These are phyloP conservation scores for Zygoascus ofunaensis DNA, from an alignment of 805 yeast species.

Conservation along the genomic window DNA sequence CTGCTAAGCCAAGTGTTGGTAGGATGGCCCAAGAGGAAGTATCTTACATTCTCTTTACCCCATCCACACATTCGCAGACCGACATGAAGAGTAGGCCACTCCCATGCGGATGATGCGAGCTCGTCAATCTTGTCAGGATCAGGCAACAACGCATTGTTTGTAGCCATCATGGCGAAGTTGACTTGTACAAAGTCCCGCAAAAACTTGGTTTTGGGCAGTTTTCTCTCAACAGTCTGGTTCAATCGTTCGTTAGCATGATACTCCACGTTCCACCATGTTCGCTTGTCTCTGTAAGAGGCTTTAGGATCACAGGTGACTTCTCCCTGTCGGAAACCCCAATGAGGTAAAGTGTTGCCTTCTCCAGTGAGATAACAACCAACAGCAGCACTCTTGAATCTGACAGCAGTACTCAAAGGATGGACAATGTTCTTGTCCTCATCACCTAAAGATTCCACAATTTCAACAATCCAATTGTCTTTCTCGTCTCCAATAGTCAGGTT, in stretches of 20 bases:
- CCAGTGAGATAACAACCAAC: constrained; percentile 81
- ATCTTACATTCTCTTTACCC: constrained; percentile 46
- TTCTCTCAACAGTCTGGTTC: constrained; percentile 29
- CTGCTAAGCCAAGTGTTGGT: constrained; percentile 54
- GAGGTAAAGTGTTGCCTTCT: constrained; percentile 73
- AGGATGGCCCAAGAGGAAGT: constrained; percentile 62
- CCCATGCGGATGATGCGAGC: constrained; percentile 71
- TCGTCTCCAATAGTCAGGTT: constrained; percentile 58
- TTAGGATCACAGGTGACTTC: constrained; percentile 68
- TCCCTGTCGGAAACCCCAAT: constrained; percentile 98
- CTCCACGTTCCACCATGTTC: constrained; percentile 78
- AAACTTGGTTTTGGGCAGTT: constrained; percentile 45
- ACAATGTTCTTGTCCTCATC: constrained; percentile 29
- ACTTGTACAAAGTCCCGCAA: constrained; percentile 60
- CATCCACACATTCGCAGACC: constrained; percentile 76
- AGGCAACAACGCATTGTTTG: constrained; percentile 74
- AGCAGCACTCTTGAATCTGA: constrained; percentile 60
- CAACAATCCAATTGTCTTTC: constrained; percentile 87
- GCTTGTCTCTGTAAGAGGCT: constrained; percentile 45
- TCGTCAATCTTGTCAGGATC: constrained; percentile 63
- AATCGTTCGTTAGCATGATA: constrained; percentile 48
- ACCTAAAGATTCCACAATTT: constrained; percentile 46
- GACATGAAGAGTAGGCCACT: constrained; percentile 63
- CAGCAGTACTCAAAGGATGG: constrained; percentile 67
- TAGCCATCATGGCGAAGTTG: constrained; percentile 74